phyloP scores from a whole-genome alignment of 1,139 yeast species.

The Yamadazyma mexicana region DNA sequence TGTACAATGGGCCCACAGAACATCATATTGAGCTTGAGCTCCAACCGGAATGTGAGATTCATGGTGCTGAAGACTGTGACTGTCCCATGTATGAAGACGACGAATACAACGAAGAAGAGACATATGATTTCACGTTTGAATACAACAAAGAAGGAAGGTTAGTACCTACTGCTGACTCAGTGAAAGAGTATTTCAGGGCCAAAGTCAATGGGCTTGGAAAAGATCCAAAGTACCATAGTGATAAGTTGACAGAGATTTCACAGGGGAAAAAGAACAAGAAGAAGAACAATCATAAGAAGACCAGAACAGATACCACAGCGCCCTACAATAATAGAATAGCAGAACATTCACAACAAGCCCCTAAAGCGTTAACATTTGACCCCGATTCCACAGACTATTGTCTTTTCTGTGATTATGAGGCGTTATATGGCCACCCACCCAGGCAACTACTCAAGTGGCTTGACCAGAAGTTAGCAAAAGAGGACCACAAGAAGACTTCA shows the following conservation, averaged over 20 bases:
- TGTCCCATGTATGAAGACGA: conserved; percentile 28
- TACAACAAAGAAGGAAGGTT: conserved; percentile 45
- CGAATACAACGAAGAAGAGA: conserved; percentile 27
- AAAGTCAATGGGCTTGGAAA: conserved; percentile 23
- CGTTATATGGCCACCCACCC: conserved; percentile 19
- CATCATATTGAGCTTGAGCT: conserved; percentile 48
- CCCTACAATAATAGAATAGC: too few species aligned
- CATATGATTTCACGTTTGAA: conserved; percentile 47
- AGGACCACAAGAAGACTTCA: conserved; percentile 2
- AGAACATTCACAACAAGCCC: not conserved
- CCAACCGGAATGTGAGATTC: conserved; percentile 32
- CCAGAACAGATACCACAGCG: too few species aligned
- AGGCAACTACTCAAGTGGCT: conserved; percentile 21
- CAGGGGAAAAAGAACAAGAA: conserved; percentile 12
- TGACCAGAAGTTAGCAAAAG: conserved; percentile 4
- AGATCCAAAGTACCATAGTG: conserved; percentile 7
- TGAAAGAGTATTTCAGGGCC: conserved; percentile 37
- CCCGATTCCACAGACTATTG: conserved; percentile 16
- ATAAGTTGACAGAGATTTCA: conserved; percentile 11
- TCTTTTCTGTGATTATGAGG: conserved; percentile 19
- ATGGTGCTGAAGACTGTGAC: conserved; percentile 32
- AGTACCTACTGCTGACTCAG: conserved; percentile 42
- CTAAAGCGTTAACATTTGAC: conserved; percentile 9
- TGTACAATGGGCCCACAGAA: conserved; percentile 28
- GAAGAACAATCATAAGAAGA: conserved; percentile 7